Conservation (phyloP, 192 early-diverging fungal species). For the Backusella westeae region DNA sequence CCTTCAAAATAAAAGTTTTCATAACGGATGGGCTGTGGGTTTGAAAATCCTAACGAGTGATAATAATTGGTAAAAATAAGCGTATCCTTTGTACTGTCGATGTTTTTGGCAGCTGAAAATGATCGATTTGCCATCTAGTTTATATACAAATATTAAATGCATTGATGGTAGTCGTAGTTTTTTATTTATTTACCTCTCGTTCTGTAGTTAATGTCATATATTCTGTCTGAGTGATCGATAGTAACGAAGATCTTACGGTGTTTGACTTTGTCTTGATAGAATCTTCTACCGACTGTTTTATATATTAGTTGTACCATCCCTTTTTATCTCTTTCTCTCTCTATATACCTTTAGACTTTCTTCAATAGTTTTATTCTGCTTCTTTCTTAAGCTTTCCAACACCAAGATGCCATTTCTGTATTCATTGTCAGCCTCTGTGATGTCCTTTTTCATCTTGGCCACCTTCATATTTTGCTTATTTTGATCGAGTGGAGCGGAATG, state of each 20-base stretch:
- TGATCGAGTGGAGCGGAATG: constrained; percentile 17
- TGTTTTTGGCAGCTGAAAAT: neutral
- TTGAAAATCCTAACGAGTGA: constrained; percentile 9
- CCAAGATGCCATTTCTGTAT: constrained; percentile 29
- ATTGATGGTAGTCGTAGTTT: neutral
- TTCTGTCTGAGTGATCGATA: neutral
- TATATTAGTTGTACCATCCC: neutral
- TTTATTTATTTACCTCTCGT: neutral
- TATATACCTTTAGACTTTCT: constrained; percentile 8
- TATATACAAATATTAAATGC: neutral
- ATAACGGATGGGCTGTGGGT: constrained; percentile 27
- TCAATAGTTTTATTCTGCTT: constrained; percentile 3
- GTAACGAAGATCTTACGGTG: neutral
- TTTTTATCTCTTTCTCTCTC: neutral
- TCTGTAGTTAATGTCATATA: neutral
- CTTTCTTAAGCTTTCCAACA: constrained; percentile 26
- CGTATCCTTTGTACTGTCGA: constrained; percentile 23
- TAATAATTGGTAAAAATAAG: constrained; percentile 20
- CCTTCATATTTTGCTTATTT: constrained; percentile 30
- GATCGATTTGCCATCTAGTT: constrained; percentile 5
- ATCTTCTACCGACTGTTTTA: neutral
- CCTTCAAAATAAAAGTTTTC: constrained; percentile 33
- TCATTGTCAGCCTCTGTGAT: constrained; percentile 34
- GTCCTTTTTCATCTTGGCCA: constrained; percentile 41
- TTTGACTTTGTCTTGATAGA: constrained; percentile 10